Evolutionary conservation across 192 early-diverging fungal species (phyloP).

Genomic region (Coemansia sp.): DNA sequence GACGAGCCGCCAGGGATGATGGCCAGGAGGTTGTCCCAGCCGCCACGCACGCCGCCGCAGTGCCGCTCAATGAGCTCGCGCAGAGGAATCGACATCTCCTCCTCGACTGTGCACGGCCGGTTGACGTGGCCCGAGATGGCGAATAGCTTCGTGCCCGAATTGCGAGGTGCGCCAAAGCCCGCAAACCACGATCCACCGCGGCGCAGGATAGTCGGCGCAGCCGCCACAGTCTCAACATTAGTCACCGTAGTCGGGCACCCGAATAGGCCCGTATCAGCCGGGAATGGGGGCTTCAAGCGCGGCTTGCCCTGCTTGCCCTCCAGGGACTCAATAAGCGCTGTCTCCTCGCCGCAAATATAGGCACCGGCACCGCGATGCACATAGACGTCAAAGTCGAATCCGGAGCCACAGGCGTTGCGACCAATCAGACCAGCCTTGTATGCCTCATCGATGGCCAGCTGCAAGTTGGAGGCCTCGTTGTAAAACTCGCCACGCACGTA

Average conservation of each 20-base stretch:
- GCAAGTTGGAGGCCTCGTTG: slow-evolving; percentile 91
- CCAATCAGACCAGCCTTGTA: slow-evolving; percentile 97
- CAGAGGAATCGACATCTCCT: slow-evolving; percentile 97
- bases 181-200: slow-evolving; percentile 95
- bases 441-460: slow-evolving; percentile 94
- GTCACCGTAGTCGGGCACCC: slow-evolving; percentile 99
- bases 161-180: slow-evolving; percentile 87
- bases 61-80: slow-evolving; percentile 91
- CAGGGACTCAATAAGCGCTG: slow-evolving; percentile 80
- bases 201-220: slow-evolving; percentile 91
- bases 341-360: slow-evolving; percentile 98
- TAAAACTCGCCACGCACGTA: slow-evolving; percentile 97
- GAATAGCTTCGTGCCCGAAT: slow-evolving; percentile 95
- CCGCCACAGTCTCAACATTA: slow-evolving; percentile 99
- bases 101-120: slow-evolving; percentile 96
- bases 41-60: slow-evolving; percentile 95
- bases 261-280: slow-evolving; percentile 96
- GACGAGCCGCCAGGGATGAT: slow-evolving; percentile 98
- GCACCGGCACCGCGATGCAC: slow-evolving; percentile 97
- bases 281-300: slow-evolving; percentile 98
- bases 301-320: slow-evolving; percentile 99
- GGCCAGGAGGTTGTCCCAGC: slow-evolving; percentile 98
- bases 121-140: slow-evolving; percentile 99
- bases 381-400: slow-evolving; percentile 97
- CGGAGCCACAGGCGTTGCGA: slow-evolving; percentile 97